These are phyloP conservation scores for Naganishia liquefaciens DNA, from an alignment of 1,284 basidiomycete species.

Conservation along the genomic window DNA sequence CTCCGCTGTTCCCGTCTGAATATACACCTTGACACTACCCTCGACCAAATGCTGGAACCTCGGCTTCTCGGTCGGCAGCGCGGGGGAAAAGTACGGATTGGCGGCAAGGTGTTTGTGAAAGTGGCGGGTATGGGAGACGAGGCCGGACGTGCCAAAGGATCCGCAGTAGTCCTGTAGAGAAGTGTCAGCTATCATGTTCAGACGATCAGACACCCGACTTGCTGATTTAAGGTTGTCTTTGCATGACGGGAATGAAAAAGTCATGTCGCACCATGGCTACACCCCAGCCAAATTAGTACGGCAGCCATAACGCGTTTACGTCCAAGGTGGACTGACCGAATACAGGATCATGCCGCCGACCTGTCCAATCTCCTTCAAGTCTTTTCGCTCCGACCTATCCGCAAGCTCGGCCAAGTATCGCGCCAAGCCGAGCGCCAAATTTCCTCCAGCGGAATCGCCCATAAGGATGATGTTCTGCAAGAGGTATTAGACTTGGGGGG, in stretches of 20 bases:
- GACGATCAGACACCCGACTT: conserved; percentile 1
- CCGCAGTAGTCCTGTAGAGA: conserved; percentile 31
- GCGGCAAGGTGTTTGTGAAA: conserved; percentile 28
- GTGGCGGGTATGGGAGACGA: conserved; percentile 36
- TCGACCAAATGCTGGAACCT: conserved; percentile 30
- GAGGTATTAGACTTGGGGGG: neutral
- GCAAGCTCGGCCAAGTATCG: conserved; percentile 37
- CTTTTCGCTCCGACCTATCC: conserved; percentile 6
- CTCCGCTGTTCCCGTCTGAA: conserved; percentile 47
- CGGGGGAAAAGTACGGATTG: conserved; percentile 35
- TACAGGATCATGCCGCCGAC: conserved; percentile 33
- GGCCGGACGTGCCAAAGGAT: conserved; percentile 23
- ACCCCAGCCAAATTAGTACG: neutral
- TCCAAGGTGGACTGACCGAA: conserved; percentile 20
- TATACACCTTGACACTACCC: conserved; percentile 36
- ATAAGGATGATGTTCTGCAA: conserved; percentile 35
- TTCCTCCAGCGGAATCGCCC: conserved; percentile 39
- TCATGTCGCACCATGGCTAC: conserved; percentile 36
- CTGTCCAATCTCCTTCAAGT: conserved; percentile 20
- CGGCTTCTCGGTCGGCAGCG: conserved; percentile 25
- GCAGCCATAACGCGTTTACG: too few species aligned
- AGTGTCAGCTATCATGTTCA: neutral
- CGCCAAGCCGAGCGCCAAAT: conserved; percentile 34
- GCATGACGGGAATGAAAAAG: conserved; percentile 27
- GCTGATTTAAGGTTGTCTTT: conserved; percentile 28